Evolutionary conservation across 495 filamentous ascomycete genomes (phyloP), one percentile per base, ranked within the genome.

Genomic region (Aspergillus funiculosus): DNA sequence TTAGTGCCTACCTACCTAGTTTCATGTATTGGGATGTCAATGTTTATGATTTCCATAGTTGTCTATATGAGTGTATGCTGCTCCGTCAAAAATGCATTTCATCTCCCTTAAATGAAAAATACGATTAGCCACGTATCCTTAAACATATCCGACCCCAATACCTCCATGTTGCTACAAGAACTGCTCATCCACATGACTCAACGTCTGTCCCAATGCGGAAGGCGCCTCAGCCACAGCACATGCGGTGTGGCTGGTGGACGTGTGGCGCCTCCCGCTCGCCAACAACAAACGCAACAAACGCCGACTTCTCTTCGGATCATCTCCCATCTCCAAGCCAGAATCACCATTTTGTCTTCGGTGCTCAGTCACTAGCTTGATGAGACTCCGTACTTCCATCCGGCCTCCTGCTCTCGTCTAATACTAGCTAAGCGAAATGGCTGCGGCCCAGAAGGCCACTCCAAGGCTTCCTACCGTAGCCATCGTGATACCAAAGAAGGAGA

Each of bases 401-500:
- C 28, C n/a, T n/a, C n/a, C n/a, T n/a, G n/a, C n/a, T n/a, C n/a
- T n/a, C n/a, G n/a, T n/a, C n/a, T n/a, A n/a, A n/a, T n/a, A n/a
- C n/a, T n/a, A n/a, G n/a, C n/a, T n/a, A n/a, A 25, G 18, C 37
- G 28, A 43, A 43, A 53, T 53, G 50, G 17, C 29, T 21, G 26
- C 27, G 17, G 17, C 27, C 30, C 25, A 38, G 24, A 46, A 41
- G 28, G 4, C 21, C 18, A 21, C 31, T 19, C 19, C 27, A 19
- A 43, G 31, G n/a, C 46, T 27, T 29, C 42, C 48, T 25, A 35
- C 41, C n/a, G 48, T 44, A 39, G 14, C 50, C n/a, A 39, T 53
- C 4, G 44, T 53, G 8, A 37, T 53, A 3, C 50, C 50, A 32
- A 53, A 48, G 28, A 48, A 44, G 50, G 39, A 48, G 20, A 26